A percentile compares a stretch with the other conserved stretches of the same genome.
These are phyloP conservation scores for Staphylotrichum tortipilum DNA, from an alignment of 495 filamentous ascomycete species.

Conservation along the genomic window DNA sequence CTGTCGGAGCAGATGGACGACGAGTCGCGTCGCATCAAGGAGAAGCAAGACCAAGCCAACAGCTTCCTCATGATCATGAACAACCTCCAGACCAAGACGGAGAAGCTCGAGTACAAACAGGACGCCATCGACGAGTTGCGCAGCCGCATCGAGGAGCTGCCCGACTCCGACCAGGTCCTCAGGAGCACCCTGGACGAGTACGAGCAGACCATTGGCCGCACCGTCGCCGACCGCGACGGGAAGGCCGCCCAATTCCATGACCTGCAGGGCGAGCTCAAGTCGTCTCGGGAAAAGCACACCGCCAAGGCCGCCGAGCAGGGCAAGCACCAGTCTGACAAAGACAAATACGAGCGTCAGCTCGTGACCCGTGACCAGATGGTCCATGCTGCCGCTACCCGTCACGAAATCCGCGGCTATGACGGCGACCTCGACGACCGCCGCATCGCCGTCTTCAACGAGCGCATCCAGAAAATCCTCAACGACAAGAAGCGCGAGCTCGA, in stretches of 20 bases:
- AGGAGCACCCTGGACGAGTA: constrained; percentile 71
- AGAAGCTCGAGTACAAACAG: constrained; percentile 44
- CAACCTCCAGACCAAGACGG: constrained; percentile 53
- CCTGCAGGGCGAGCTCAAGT: constrained; percentile 54
- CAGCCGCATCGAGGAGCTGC: constrained; percentile 60
- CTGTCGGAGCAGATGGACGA: constrained; percentile 41
- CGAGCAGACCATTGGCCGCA: constrained; percentile 58
- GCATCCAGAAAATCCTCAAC: constrained; percentile 59
- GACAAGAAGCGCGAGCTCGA: constrained; percentile 75
- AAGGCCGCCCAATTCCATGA: constrained; percentile 54
- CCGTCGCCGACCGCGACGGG: constrained; percentile 52
- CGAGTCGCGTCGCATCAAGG: constrained; percentile 34
- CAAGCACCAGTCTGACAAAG: constrained; percentile 75
- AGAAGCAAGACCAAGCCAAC: constrained; percentile 37
- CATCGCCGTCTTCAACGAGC: constrained; percentile 67
- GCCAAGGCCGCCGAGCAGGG: constrained; percentile 76
- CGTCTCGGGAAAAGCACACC: constrained; percentile 47
- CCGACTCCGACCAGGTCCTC: constrained; percentile 72
- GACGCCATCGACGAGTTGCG: constrained; percentile 61
- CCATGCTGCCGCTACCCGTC: constrained; percentile 65
- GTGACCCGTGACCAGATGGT: constrained; percentile 60
- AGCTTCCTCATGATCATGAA: constrained; percentile 48
- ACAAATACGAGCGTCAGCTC: constrained; percentile 73
- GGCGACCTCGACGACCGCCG: constrained; percentile 63
- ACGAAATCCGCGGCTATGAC: constrained; percentile 79